Percentiles rank a stretch among this genome's conserved stretches.
phyloP scores from a whole-genome alignment of 805 yeast species.

The Spathaspora hagerdaliae region DNA sequence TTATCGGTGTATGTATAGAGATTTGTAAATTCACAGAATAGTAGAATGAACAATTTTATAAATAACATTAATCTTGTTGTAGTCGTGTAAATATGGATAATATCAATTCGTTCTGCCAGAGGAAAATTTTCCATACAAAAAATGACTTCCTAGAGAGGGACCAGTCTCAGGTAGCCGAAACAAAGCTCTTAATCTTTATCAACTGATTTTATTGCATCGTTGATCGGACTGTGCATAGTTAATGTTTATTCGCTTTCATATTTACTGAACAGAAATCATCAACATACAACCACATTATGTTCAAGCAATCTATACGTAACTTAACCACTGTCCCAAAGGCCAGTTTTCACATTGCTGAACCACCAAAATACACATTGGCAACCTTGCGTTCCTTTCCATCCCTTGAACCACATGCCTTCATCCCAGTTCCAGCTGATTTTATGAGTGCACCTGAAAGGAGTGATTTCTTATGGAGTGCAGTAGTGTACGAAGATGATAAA shows the following conservation, averaged over 20 bases:
- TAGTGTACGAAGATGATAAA: slow-evolving; percentile 84
- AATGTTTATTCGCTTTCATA: background rate
- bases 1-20: too few species aligned
- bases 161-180: too few species aligned
- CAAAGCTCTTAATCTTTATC: too few species aligned
- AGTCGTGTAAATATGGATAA: too few species aligned
- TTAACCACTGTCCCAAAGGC: slow-evolving; percentile 7
- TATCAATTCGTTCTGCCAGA: too few species aligned
- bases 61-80: too few species aligned
- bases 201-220: too few species aligned
- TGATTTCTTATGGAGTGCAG: slow-evolving; percentile 93
- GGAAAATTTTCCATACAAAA: too few species aligned
- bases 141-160: too few species aligned
- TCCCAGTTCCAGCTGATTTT: slow-evolving; percentile 72
- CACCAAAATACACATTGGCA: slow-evolving; percentile 72
- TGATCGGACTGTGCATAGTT: too few species aligned
- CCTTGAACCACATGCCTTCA: slow-evolving; percentile 73
- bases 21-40: too few species aligned
- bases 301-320: slow-evolving; percentile 23
- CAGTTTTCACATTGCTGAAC: slow-evolving; percentile 28
- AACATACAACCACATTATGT: slow-evolving; percentile 11
- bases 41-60: too few species aligned
- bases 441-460: slow-evolving; percentile 61
- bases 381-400: slow-evolving; percentile 85
- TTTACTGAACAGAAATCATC: background rate